Evolutionary conservation across 202 grass and related monocot species (phyloP).

Genomic region (Carex arenaria): DNA sequence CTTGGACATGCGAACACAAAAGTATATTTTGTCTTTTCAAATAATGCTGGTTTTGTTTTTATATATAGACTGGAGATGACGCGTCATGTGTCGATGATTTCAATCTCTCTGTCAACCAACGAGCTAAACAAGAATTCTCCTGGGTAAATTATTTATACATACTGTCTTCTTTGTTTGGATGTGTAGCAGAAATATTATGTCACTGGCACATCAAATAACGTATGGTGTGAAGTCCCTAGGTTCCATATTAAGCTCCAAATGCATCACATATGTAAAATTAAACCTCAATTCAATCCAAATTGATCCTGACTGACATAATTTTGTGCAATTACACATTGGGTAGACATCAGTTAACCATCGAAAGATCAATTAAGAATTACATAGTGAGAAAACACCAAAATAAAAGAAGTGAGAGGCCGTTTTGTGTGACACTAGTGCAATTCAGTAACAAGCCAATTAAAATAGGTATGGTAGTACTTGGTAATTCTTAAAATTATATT

Average conservation of each 20-base stretch:
- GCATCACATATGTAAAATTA: not conserved
- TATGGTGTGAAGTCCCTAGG: not conserved
- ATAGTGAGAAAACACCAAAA: not conserved
- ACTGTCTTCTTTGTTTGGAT: not conserved
- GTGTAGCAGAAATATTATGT: not conserved
- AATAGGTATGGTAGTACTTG: not conserved
- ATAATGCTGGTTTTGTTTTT: slow-evolving; percentile 21
- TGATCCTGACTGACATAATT: not conserved
- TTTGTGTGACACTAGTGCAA: not conserved
- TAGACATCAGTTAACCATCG: not conserved
- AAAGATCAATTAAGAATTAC: not conserved
- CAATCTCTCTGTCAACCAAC: slow-evolving; percentile 64
- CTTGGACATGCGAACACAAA: not conserved
- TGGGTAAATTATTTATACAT: slow-evolving; percentile 41
- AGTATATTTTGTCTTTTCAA: not conserved
- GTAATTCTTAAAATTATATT: not conserved
- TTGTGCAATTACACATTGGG: not conserved
- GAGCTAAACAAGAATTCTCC: slow-evolving; percentile 61
- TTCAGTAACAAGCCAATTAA: not conserved
- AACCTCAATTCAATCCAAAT: not conserved
- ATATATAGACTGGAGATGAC: slow-evolving; percentile 65
- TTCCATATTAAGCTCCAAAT: not conserved
- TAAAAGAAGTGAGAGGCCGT: not conserved
- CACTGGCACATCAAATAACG: not conserved
- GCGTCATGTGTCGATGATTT: slow-evolving; percentile 84